Evolutionary conservation across 108 stramenopile genomes (phyloP), one percentile per base, ranked within the genome.

Genomic region (Hondaea fermentalgiana): DNA sequence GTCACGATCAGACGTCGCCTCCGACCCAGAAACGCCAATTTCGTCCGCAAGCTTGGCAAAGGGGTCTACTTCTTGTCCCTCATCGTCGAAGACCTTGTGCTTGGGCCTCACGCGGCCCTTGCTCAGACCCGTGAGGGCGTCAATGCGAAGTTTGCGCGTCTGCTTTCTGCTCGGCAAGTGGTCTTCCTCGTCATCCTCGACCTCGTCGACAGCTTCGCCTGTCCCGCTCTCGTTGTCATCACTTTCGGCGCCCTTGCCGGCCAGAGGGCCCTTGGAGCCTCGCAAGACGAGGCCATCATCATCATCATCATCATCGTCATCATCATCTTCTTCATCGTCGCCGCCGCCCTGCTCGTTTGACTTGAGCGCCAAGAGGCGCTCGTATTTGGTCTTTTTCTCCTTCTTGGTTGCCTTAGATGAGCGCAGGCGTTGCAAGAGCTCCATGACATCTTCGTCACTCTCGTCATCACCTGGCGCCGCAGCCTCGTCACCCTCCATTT

Each of bases 1-100:
- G 42, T 59, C 53, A 17, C 64, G 64, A 43, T 72, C 72, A 35
- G 47, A 14, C 17, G 45, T 44, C 47, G 72, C 35, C 43, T 87
- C 87, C 53, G 12, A 57, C 57, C 57, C 87, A 23, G 2, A 1
- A 5, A 1, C 47, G 57, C 87, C 87, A 17, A 57, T 5, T 29
- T 87, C 53, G 57, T 91, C 89, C 45, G 92, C 92, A 4, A 92
- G 88, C 5, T 72, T 90, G 25, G 93, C 71, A 44, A 91, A 91
- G 87, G 95, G 95, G 29, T 95, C 91, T 59, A 94, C 95, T 8
- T 51, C 92, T 5, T 95, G 92, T 47, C 98, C 98, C 72, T 97
- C 96, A 28, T 98, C 98, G 88, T 95, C 94, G 88, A 98, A 98
- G 53, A 94, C 92, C 87, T 95, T 94, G 87, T 91, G 95, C 51